Evolutionary conservation across 2,329 filamentous ascomycete genomes (phyloP), one percentile per base, ranked within the genome.

Genomic region (Aspergillus hortae): DNA sequence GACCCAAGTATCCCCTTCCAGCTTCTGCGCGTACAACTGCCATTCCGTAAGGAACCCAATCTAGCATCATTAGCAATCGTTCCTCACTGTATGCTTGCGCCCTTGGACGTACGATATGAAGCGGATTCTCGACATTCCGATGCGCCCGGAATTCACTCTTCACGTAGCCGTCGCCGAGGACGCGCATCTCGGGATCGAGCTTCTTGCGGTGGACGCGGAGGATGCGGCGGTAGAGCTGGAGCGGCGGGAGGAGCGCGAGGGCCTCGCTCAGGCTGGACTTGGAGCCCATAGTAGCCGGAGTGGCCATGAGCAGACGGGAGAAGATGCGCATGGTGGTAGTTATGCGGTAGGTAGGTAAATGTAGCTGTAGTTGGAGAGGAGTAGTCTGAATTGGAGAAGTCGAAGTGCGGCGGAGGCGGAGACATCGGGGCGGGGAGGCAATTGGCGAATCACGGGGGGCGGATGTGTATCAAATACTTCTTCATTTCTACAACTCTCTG

Each of bases 31-130:
- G 67, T 97, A 99, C 48, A 90, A 76, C 71, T 99, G 94, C 92
- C 92, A 99, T 71, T 97, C 92, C 0, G 89, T 92, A 61, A 99
- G 79, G 71, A 99, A 99, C 1, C 92, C 94, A 63, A 97, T 90
- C 90, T 95, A 59, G 12, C 25, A 33, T 9, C 44, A 6, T 21
- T 33, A 32, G 27, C 19, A 6, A 15, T 4, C 27, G 11, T 30
- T 30, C 27, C 27, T 30, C 7, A 11, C 27, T 30, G 7, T 11
- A 23, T 11, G 7, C 6, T 11, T 11, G 27, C 27, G 27, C 3
- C 27, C 27, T 30, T 11, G 27, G 27, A 70, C 84, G 56, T 78
- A 95, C 91, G 73, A 99, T 84, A 67, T 97, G 92, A 23, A 90
- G 83, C 0, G 94, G 92, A 65, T 97, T 97, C 54, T 97, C 92